phyloP scores from a whole-genome alignment of 768 basidiomycete genomes.

The Phallus indusiatus region DNA sequence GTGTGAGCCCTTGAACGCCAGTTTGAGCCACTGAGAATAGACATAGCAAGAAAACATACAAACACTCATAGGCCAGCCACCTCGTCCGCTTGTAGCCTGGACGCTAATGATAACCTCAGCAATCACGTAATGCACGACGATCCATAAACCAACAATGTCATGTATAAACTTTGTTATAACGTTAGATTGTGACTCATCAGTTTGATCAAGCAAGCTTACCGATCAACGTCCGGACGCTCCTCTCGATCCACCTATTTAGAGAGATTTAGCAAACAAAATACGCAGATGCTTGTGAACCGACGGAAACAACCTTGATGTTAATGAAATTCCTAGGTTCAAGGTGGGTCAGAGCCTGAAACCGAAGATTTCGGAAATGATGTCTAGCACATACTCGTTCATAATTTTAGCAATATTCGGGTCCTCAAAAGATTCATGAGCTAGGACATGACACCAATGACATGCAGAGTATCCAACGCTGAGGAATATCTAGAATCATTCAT shows the following conservation, averaged over 20 bases:
- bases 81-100: slow-evolving; percentile 23
- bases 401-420: slow-evolving; percentile 26
- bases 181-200: neutral
- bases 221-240: slow-evolving; percentile 32
- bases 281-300: neutral
- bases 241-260: slow-evolving; percentile 27
- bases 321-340: neutral
- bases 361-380: slow-evolving; percentile 18
- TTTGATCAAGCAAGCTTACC: neutral
- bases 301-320: neutral
- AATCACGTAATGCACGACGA: neutral
- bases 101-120: slow-evolving; percentile 12
- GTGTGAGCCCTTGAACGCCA: slow-evolving; percentile 10
- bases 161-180: slow-evolving; percentile 26
- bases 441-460: slow-evolving; percentile 28
- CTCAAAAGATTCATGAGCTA: slow-evolving; percentile 29
- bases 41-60: slow-evolving; percentile 3
- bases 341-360: slow-evolving; percentile 4
- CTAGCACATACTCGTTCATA: slow-evolving; percentile 31
- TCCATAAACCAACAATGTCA: slow-evolving; percentile 21
- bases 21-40: neutral
- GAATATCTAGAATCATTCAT: slow-evolving; percentile 20
- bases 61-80: slow-evolving; percentile 27
- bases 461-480: slow-evolving; percentile 34
- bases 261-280: neutral